phyloP scores from a whole-genome alignment of 768 basidiomycete genomes.

The Hysterangium stoloniferum region DNA sequence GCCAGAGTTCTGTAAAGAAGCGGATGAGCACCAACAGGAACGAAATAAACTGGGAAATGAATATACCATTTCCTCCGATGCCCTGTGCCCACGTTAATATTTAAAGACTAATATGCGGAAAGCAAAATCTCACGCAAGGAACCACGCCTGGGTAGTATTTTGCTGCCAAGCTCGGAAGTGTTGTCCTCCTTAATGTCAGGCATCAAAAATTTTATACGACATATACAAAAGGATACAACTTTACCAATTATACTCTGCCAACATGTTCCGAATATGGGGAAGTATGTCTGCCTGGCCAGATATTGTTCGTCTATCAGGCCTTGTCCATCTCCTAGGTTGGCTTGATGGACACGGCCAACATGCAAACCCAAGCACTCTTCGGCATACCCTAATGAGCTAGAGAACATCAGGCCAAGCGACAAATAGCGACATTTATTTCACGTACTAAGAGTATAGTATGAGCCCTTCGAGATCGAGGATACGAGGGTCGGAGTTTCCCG shows the following conservation, averaged over 20 bases:
- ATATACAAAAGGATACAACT: not conserved
- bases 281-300: constrained; percentile 72
- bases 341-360: constrained; percentile 65
- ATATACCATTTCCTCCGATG: constrained; percentile 60
- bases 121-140: constrained; percentile 52
- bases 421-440: not conserved
- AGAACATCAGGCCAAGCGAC: not conserved
- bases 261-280: constrained; percentile 75
- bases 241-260: constrained; percentile 75
- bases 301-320: constrained; percentile 59
- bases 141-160: constrained; percentile 79
- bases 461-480: constrained; percentile 71
- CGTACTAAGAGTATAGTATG: constrained; percentile 58
- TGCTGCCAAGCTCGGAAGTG: constrained; percentile 89
- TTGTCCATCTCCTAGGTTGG: constrained; percentile 79
- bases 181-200: constrained; percentile 51
- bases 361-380: constrained; percentile 78
- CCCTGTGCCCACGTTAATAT: constrained; percentile 39
- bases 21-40: not conserved
- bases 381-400: constrained; percentile 73
- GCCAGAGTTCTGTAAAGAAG: constrained; percentile 36
- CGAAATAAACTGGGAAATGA: not conserved
- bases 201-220: not conserved
- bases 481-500: constrained; percentile 69
- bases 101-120: not conserved